Evolutionary conservation across 495 filamentous ascomycete genomes (phyloP), one percentile per base, ranked within the genome.

Genomic region (Penicillium pulvis): DNA sequence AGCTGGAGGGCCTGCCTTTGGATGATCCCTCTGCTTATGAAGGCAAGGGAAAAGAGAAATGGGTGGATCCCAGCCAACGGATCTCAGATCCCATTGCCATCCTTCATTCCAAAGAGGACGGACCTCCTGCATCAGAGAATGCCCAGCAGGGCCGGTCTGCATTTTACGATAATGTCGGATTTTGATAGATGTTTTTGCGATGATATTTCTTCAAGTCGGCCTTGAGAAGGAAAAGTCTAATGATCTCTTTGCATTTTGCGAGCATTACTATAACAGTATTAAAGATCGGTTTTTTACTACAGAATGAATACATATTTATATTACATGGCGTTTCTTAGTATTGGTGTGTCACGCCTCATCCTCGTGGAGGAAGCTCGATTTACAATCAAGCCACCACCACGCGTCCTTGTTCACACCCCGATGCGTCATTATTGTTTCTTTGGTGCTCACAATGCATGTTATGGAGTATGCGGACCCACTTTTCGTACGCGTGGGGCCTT

Each of bases 1-100:
- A 65, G 33, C 43, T 71, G 26, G 66, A 67, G 11, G 53, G n/a
- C 4, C 19, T 75, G 47, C 58, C 69, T 36, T 45, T 70, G 35
- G 65, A 63, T 39, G 60, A 45, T 11, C 24, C 46, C 3, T 42
- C 35, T n/a, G 51, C 46, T 11, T 60, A 56, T 51, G 53, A 58
- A 23, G 48, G 26, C 14, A 58, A 51, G 14, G 62, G 54, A n/a
- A 57, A 54, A 31, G 58, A 68, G 58, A 53, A 43, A 42, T 70
- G 65, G 67, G 31, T 56, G 61, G 61, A 60, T 50, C 48, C 51
- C 50, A 43, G 57, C 45, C 49, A 59, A 24, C 49, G 61, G 48
- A 50, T 51, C 36, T 53, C 62, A 51, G 50, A 63, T 44, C 49
- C 57, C 30, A 58, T 65, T 23, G 43, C 61, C 8, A 52, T 60